Percentiles rank a stretch among this genome's conserved stretches.
Evolutionary conservation across 768 basidiomycete species (phyloP).

Genomic region (Clavaria fumosa): DNA sequence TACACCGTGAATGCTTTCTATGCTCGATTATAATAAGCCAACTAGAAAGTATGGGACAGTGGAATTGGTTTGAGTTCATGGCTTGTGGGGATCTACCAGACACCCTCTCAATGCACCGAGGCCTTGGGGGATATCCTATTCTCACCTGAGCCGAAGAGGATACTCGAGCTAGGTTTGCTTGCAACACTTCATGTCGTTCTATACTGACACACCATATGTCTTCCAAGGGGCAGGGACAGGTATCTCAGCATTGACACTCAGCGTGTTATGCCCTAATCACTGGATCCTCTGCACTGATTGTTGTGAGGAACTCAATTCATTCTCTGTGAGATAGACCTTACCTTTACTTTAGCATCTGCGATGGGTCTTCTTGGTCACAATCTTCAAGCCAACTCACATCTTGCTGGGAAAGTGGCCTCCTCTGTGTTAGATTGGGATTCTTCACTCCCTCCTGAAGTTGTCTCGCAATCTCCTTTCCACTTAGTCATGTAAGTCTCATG

Average conservation of each 20-base stretch:
- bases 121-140: conserved; percentile 25
- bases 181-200: neutral
- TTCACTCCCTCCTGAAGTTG: conserved; percentile 31
- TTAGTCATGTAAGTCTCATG: conserved; percentile 45
- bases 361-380: conserved; percentile 68
- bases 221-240: conserved; percentile 73
- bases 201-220: conserved; percentile 1
- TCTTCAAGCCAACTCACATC: conserved; percentile 29
- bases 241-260: conserved; percentile 55
- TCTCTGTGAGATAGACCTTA: too few relatives aligned
- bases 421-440: conserved; percentile 72
- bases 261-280: too few relatives aligned
- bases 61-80: conserved; percentile 77
- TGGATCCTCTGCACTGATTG: conserved; percentile 57
- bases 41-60: conserved; percentile 94
- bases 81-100: conserved; percentile 30
- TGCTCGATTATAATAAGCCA: conserved; percentile 11
- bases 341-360: conserved; percentile 43
- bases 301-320: conserved; percentile 43
- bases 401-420: conserved; percentile 19
- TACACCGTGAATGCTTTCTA: neutral
- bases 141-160: conserved; percentile 20
- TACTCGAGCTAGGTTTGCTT: conserved; percentile 58
- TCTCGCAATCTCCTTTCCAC: conserved; percentile 32
- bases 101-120: conserved; percentile 4